A percentile compares a stretch with the other conserved stretches of the same genome.
Evolutionary conservation across 441 rosid genomes (phyloP).

Genomic region (Breynia disticha): DNA sequence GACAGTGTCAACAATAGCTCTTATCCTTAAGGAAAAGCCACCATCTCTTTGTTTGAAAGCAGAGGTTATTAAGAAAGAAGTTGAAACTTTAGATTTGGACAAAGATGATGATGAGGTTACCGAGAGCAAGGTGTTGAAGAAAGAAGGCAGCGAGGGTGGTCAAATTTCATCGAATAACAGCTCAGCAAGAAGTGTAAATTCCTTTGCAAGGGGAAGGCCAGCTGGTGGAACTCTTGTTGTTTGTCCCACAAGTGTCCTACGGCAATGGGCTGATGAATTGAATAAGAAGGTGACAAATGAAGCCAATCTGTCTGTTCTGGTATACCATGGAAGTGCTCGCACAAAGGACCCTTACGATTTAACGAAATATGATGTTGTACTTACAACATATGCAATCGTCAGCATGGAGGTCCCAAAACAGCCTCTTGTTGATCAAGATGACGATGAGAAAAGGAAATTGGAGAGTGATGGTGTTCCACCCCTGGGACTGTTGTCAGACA

Average conservation of each 20-base stretch:
- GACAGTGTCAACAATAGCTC: conserved; percentile 91
- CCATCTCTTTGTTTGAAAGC: conserved; percentile 32
- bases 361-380: conserved; percentile 78
- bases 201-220: conserved; percentile 62
- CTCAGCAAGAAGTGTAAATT: conserved; percentile 14
- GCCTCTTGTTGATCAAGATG: conserved; percentile 50
- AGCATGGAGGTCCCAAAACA: conserved; percentile 94
- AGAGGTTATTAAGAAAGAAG: conserved; percentile 28
- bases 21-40: conserved; percentile 78
- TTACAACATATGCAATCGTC: conserved; percentile 85
- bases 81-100: conserved; percentile 70
- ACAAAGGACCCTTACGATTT: conserved; percentile 72
- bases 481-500: conserved; percentile 29
- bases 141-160: conserved; percentile 24
- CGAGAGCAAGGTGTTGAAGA: conserved; percentile 18
- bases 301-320: conserved; percentile 62
- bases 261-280: conserved; percentile 92
- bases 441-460: conserved; percentile 41
- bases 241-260: conserved; percentile 96
- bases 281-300: conserved; percentile 60
- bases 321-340: conserved; percentile 78
- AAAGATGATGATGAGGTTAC: conserved; percentile 39
- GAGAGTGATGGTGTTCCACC: conserved; percentile 31
- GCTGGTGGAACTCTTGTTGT: conserved; percentile 94
- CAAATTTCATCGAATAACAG: conserved; percentile 16